A percentile compares a stretch with the other conserved stretches of the same genome.
These are phyloP conservation scores for Ophiostoma sp. DNA, from an alignment of 2,329 filamentous ascomycete genomes.

Conservation along the genomic window DNA sequence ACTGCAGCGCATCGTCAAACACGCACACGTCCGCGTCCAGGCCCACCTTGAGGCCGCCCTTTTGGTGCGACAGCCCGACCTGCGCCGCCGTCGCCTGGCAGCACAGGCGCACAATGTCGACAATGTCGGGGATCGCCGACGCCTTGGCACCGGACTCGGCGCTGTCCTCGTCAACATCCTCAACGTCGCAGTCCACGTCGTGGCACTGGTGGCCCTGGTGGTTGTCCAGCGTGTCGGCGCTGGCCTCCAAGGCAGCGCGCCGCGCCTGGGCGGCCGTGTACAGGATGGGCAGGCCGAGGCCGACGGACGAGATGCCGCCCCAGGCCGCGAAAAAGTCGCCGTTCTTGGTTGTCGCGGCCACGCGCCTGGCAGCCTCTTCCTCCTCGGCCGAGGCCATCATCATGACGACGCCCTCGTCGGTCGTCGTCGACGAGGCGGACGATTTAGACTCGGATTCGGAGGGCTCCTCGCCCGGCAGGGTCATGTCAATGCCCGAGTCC, in stretches of 20 bases:
- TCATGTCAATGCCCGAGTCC: constrained; percentile 52
- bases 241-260: constrained; percentile 42
- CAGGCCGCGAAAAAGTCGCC: constrained; percentile 95
- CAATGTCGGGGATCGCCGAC: constrained; percentile 46
- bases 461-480: constrained; percentile 30
- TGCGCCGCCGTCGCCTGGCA: constrained; percentile 81
- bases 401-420: constrained; percentile 27
- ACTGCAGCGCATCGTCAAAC: constrained; percentile 79
- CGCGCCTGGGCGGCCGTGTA: constrained; percentile 65
- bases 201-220: constrained; percentile 18
- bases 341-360: constrained; percentile 28
- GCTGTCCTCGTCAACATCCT: background rate
- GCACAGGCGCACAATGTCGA: constrained; percentile 82
- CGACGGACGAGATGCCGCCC: constrained; percentile 93
- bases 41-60: constrained; percentile 74
- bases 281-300: constrained; percentile 84
- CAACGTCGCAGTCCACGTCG: constrained; percentile 13
- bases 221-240: constrained; percentile 6
- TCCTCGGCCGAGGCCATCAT: constrained; percentile 29
- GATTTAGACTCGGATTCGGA: background rate
- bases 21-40: constrained; percentile 89
- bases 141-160: constrained; percentile 31
- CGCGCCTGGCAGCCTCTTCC: constrained; percentile 24
- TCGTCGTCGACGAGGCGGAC: background rate
- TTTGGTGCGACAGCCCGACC: constrained; percentile 73